Evolutionary conservation across 768 basidiomycete genomes (phyloP).

Genomic region (Tylopilus vinaceipallidus): DNA sequence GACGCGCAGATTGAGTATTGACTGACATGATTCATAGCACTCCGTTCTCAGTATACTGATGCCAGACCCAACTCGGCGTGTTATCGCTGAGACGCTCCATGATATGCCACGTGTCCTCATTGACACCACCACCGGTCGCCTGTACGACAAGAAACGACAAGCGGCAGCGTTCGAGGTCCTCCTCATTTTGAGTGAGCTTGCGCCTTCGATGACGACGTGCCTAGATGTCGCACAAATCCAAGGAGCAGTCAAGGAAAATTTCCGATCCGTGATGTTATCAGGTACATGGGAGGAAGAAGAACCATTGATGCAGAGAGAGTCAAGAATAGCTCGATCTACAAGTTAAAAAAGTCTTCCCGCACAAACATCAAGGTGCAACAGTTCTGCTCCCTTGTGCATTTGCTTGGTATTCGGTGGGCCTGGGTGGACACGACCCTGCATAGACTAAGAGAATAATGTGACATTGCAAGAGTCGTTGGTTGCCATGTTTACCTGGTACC

Average conservation of each 20-base stretch:
- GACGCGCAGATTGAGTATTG: no score
- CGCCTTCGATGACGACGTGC: background rate
- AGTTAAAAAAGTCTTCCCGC: no score
- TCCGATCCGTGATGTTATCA: conserved; percentile 5
- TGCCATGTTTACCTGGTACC: conserved; percentile 9
- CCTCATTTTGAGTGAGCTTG: background rate
- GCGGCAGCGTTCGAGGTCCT: background rate
- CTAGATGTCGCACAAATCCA: background rate
- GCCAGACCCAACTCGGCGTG: no score
- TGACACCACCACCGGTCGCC: background rate
- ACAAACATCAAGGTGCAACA: background rate
- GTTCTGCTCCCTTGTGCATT: background rate
- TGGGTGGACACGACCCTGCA: conserved; percentile 4
- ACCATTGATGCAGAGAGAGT: background rate
- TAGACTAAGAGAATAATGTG: background rate
- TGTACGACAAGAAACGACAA: background rate
- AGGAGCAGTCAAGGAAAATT: background rate
- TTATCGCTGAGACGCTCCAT: background rate
- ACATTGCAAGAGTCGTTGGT: conserved; percentile 3
- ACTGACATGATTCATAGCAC: background rate
- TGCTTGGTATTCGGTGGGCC: background rate
- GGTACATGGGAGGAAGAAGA: background rate
- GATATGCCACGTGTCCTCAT: background rate
- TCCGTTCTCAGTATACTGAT: no score
- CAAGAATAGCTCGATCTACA: no score